A percentile compares a stretch with the other conserved stretches of the same genome.
Conservation (phyloP, 2,329 filamentous ascomycete genomes). For the Allantophomopsis lycopodina region DNA sequence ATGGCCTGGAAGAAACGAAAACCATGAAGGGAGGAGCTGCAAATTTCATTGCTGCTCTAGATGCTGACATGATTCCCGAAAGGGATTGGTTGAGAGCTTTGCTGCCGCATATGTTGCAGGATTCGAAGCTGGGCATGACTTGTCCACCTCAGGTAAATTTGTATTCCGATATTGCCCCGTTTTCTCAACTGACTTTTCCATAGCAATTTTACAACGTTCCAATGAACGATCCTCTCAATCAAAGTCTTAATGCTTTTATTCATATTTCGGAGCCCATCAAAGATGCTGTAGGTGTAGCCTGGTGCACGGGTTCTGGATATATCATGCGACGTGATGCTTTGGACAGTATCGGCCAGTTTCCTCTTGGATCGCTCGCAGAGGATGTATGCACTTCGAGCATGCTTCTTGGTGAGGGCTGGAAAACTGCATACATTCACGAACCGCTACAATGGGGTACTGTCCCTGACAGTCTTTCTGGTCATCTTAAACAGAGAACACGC, state of each 20-base stretch:
- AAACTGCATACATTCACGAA: constrained; percentile 45
- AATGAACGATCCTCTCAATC: constrained; percentile 38
- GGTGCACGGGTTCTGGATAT: constrained; percentile 53
- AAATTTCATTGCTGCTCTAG: constrained; percentile 46
- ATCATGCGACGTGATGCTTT: constrained; percentile 43
- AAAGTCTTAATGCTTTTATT: constrained; percentile 41
- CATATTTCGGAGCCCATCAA: constrained; percentile 33
- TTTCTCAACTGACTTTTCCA: neutral
- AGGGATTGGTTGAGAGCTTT: constrained; percentile 42
- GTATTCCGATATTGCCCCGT: neutral
- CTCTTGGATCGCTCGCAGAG: constrained; percentile 43
- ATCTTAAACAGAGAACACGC: constrained; percentile 41
- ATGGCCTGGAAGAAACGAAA: constrained; percentile 35
- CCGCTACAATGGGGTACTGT: constrained; percentile 45
- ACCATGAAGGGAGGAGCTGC: constrained; percentile 38
- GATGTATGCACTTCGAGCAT: constrained; percentile 45
- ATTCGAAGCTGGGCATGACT: constrained; percentile 42
- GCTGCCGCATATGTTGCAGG: constrained; percentile 41
- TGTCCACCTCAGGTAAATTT: constrained; percentile 36
- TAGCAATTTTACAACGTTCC: constrained; percentile 49
- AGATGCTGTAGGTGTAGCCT: constrained; percentile 34
- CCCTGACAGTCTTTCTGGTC: constrained; percentile 38
- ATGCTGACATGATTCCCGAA: constrained; percentile 57
- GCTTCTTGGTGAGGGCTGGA: constrained; percentile 47
- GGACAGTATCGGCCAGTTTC: constrained; percentile 47